Conservation (phyloP, 1,284 basidiomycete species). For the Sanghuangporus baumii region DNA sequence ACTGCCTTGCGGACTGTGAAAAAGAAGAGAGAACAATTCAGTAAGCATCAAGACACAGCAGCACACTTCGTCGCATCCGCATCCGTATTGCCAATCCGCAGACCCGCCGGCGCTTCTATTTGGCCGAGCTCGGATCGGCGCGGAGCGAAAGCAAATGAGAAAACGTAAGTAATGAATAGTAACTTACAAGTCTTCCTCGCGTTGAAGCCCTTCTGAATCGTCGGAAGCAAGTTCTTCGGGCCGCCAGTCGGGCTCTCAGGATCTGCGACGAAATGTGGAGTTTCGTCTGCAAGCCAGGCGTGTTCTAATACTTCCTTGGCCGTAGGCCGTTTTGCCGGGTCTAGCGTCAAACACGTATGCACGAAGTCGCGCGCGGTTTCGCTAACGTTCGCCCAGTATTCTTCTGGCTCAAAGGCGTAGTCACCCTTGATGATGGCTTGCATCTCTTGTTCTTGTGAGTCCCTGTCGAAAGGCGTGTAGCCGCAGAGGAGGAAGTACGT, state of each 20-base stretch:
- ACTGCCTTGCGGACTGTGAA: slow-evolving; percentile 78
- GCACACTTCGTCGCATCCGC: background rate
- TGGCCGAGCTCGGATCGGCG: background rate
- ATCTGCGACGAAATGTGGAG: slow-evolving; percentile 69
- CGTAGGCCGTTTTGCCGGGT: slow-evolving; percentile 74
- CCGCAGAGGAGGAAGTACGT: slow-evolving; percentile 93
- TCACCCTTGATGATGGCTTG: slow-evolving; percentile 90
- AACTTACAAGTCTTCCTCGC: slow-evolving; percentile 79
- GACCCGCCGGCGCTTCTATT: background rate
- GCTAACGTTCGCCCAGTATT: slow-evolving; percentile 86
- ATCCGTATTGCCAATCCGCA: background rate
- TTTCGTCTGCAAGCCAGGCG: slow-evolving; percentile 70
- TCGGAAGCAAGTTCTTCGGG: slow-evolving; percentile 80
- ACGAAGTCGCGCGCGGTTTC: slow-evolving; percentile 82
- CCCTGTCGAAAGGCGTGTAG: slow-evolving; percentile 92
- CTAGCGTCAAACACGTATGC: slow-evolving; percentile 72
- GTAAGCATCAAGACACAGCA: background rate
- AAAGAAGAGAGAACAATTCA: background rate
- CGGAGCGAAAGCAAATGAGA: background rate
- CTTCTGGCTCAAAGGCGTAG: slow-evolving; percentile 84
- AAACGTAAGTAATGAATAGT: slow-evolving; percentile 7
- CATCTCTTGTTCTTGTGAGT: slow-evolving; percentile 84
- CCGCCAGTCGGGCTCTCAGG: slow-evolving; percentile 49
- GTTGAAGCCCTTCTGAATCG: slow-evolving; percentile 85
- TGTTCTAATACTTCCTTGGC: slow-evolving; percentile 68